Evolutionary conservation across 148 eudicot genomes (phyloP), one percentile per base, ranked within the genome.

Genomic region (Oxyria digyna): DNA sequence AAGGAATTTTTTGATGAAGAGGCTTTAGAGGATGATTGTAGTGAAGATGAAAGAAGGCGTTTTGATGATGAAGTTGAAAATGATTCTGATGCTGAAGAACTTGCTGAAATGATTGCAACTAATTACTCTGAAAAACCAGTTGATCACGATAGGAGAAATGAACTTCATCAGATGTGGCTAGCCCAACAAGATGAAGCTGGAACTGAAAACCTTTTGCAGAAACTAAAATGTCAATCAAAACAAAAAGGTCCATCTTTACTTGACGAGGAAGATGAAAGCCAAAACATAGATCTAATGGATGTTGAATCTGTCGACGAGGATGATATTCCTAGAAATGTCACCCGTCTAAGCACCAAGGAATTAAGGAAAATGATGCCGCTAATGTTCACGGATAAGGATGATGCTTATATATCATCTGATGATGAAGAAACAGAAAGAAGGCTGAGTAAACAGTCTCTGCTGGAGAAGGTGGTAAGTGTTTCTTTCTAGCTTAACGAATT

Each of bases 181-280:
- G 87, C 91, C 77, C 90, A 88, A 76, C 88, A 90, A 76, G 98
- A 94, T 85, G 92, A 87, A 67, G 84, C 85, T 72, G 94, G 95
- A 75, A 93, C 91, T 9, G 91, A 87, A 52, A 80, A 83, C 55
- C 89, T 93, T 63, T 66, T 93, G 80, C 91, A 85, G 73, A 94
- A 73, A 81, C 75, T 94, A 69, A 84, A 81, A 64, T 78, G 74
- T 67, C 78, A 87, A 52, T 37, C 76, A n/a, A 82, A 75, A 75
- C 70, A 78, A 43, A 75, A 52, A 68, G 88, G 82, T n/a, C 62
- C 77, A 43, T 50, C 75, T 52, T 63, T 81, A 57, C 71, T 67
- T 27, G 80, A 69, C 3, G 83, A 81, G 6, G 83, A 84, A 32
- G 75, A 67, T 12, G 77, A 81, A 40, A 86, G 46, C 27, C 78